Percentiles rank a stretch among this genome's conserved stretches.
Conservation (phyloP, 2,329 filamentous ascomycete species). For the Clonostachys rosea region DNA sequence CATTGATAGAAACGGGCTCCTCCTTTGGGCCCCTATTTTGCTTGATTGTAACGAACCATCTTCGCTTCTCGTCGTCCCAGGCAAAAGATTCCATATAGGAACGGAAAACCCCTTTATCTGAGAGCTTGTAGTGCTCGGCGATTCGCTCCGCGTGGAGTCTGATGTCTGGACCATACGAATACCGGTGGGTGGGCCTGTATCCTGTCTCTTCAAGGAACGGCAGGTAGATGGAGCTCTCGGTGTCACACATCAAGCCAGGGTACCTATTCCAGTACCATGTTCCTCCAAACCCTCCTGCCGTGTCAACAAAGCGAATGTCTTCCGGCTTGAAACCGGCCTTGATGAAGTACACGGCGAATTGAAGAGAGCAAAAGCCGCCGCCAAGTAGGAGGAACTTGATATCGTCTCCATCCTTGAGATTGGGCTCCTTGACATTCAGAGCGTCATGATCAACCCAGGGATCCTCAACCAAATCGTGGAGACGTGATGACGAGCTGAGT, state of each 20-base stretch:
- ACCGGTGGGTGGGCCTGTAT: conserved; percentile 49
- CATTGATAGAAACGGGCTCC: conserved; percentile 12
- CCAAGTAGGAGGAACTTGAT: conserved; percentile 17
- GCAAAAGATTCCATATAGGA: conserved; percentile 28
- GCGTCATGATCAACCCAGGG: conserved; percentile 24
- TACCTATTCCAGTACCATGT: conserved; percentile 50
- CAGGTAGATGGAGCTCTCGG: conserved; percentile 56
- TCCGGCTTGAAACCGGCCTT: conserved; percentile 14
- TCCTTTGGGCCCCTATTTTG: conserved; percentile 15
- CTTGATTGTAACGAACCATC: conserved; percentile 12
- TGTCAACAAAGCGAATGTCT: conserved; percentile 35
- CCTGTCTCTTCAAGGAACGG: conserved; percentile 55
- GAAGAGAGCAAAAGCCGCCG: conserved; percentile 6
- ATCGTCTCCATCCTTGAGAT: conserved; percentile 15
- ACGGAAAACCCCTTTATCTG: conserved; percentile 30
- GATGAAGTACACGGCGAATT: conserved; percentile 17
- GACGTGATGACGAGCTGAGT: conserved; percentile 5
- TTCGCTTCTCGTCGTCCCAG: conserved; percentile 37
- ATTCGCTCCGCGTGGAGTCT: conserved; percentile 34
- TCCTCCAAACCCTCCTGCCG: conserved; percentile 38
- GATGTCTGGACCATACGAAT: conserved; percentile 35
- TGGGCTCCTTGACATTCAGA: conserved; percentile 14
- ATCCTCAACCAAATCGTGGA: conserved; percentile 16
- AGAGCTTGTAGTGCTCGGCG: conserved; percentile 32
- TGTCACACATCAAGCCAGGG: conserved; percentile 48